Percentiles rank a stretch among this genome's conserved stretches.
phyloP scores from a whole-genome alignment of 208 protist genomes.

The Trypanosoma brucei region DNA sequence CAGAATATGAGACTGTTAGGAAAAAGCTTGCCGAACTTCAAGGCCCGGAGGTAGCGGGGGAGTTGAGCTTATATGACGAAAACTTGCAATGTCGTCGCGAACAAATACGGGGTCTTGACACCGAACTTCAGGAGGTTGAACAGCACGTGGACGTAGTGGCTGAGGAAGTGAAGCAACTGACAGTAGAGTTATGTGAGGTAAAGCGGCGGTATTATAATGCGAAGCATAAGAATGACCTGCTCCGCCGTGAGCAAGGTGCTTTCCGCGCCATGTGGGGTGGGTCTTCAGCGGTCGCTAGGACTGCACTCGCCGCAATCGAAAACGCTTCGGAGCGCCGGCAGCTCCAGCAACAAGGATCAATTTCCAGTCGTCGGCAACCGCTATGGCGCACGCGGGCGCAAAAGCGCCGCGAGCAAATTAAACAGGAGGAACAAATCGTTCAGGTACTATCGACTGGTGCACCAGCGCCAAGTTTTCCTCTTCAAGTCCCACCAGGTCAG shows the following conservation, averaged over 20 bases:
- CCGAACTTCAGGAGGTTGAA: slow-evolving; percentile 51
- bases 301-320: slow-evolving; percentile 8
- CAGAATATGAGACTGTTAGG: slow-evolving; percentile 90
- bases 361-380: background rate
- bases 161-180: slow-evolving; percentile 87
- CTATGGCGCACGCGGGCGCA: slow-evolving; percentile 23
- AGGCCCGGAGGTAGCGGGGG: slow-evolving; percentile 94
- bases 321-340: slow-evolving; percentile 13
- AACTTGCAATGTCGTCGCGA: slow-evolving; percentile 88
- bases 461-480: slow-evolving; percentile 52
- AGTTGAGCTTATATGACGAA: slow-evolving; percentile 92
- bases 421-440: slow-evolving; percentile 30
- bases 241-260: slow-evolving; percentile 45
- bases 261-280: slow-evolving; percentile 46
- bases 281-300: slow-evolving; percentile 14
- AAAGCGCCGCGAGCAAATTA: slow-evolving; percentile 21
- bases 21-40: slow-evolving; percentile 91
- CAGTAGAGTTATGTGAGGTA: slow-evolving; percentile 86
- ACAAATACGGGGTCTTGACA: slow-evolving; percentile 85
- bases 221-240: slow-evolving; percentile 79
- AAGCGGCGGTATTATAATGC: slow-evolving; percentile 91
- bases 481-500: slow-evolving; percentile 57
- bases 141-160: slow-evolving; percentile 75
- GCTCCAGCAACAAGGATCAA: slow-evolving; percentile 5
- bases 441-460: slow-evolving; percentile 48